phyloP scores from a whole-genome alignment of 2,329 filamentous ascomycete genomes.

The Fusarium globosum region DNA sequence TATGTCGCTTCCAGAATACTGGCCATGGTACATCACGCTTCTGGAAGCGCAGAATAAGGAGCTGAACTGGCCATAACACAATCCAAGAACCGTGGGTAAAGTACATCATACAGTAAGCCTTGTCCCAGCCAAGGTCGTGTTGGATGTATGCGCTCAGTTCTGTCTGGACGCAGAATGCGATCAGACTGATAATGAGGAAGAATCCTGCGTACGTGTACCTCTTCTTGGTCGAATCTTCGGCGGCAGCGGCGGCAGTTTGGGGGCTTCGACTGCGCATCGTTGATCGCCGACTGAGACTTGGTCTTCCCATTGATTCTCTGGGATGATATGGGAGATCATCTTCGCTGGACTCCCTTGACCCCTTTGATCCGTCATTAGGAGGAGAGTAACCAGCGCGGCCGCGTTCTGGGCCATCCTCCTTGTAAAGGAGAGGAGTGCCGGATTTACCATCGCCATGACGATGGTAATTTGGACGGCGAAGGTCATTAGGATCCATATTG shows the following conservation, averaged over 20 bases:
- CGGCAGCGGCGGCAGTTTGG: constrained; percentile 55
- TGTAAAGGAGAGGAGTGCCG: constrained; percentile 55
- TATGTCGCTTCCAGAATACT: constrained; percentile 81
- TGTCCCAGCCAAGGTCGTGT: constrained; percentile 91
- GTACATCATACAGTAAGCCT: constrained; percentile 99
- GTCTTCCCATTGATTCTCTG: constrained; percentile 42
- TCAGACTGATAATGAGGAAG: constrained; percentile 83
- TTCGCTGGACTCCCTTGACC: constrained; percentile 36
- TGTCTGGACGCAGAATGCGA: constrained; percentile 93
- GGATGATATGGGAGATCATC: constrained; percentile 42
- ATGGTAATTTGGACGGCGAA: constrained; percentile 58
- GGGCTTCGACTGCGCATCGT: constrained; percentile 84
- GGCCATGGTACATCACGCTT: constrained; percentile 83
- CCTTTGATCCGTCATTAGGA: constrained; percentile 24
- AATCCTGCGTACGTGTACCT: constrained; percentile 89
- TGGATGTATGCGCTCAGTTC: constrained; percentile 97
- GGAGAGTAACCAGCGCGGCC: constrained; percentile 36
- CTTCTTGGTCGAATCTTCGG: constrained; percentile 67
- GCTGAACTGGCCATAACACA: constrained; percentile 86
- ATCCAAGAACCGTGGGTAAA: constrained; percentile 96
- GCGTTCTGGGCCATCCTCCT: constrained; percentile 48
- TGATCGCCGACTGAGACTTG: constrained; percentile 59
- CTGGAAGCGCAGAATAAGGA: constrained; percentile 82
- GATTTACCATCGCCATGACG: constrained; percentile 60
- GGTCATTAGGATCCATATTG: constrained; percentile 56